Evolutionary conservation across 331 rosid genomes (phyloP), one percentile per base, ranked within the genome.

Genomic region (Acacia concinna): DNA sequence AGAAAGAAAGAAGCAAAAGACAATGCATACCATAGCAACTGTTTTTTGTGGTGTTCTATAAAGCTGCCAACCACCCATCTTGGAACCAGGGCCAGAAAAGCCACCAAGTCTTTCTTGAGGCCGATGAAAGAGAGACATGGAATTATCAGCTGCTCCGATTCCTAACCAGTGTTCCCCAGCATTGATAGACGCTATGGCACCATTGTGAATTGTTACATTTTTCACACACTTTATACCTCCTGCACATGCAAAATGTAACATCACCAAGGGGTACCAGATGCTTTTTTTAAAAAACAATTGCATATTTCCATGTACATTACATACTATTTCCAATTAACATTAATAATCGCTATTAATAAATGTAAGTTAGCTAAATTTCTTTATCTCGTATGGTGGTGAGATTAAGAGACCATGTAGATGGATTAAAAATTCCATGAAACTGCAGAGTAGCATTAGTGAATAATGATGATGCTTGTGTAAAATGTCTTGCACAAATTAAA

Each of bases 81-180:
- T 93, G 72, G 96, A 84, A 68, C 96, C 94, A 8, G 97, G 1
- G 79, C 90, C 84, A 77, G 99, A 84, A 86, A 91, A 81, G 85
- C 98, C 68, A 73, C 98, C 97, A 12, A 90, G 98, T 84, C 97
- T 95, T 86, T 95, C 99, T 87, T 93, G 98, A 76, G 99, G 98
- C 79, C 99, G 99, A 79, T 96, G 96, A 76, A 86, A 96, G 56
- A 96, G 99, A 73, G 99, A 93, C 89, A 91, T 79, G 68, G 99
- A 96, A 83, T 93, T 96, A 87, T 96, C 99, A 77, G 99, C 96
- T 32, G 98, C 98, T 81, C 99, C 99, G 79, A 96, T 87, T 75
- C 99, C 99, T 82, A 96, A 81, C 99, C 99, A 96, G 86, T 96
- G 97, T 80, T 96, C 99, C 76, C 98, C 96, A 54, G 98, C 96